Conservation (phyloP, 805 yeast genomes). For the Ogataea ganodermae region DNA sequence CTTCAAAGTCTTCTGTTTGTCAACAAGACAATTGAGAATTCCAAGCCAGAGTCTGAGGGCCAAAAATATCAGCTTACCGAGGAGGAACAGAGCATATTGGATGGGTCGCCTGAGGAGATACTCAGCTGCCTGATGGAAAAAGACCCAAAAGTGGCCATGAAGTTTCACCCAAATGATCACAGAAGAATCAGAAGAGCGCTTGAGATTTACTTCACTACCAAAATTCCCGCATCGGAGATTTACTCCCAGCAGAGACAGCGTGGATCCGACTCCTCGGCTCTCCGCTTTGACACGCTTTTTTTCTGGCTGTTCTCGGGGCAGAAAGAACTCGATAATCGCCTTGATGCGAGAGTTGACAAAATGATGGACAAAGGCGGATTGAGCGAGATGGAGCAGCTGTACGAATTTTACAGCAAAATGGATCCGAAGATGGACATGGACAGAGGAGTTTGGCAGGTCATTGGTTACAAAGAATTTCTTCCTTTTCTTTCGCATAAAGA, state of each 20-base stretch:
- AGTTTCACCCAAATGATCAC: constrained; percentile 90
- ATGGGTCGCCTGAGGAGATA: constrained; percentile 54
- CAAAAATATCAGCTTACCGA: constrained; percentile 28
- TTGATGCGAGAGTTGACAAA: constrained; percentile 78
- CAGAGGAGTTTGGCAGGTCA: constrained; percentile 89
- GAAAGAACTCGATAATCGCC: constrained; percentile 54
- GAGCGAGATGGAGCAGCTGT: constrained; percentile 66
- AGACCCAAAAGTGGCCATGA: constrained; percentile 75
- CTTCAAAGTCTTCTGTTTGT: constrained; percentile 73
- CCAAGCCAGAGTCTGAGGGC: constrained; percentile 20
- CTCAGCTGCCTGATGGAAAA: constrained; percentile 47
- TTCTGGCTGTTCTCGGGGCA: constrained; percentile 83
- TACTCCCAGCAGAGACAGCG: constrained; percentile 60
- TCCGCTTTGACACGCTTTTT: constrained; percentile 63
- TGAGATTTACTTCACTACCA: constrained; percentile 73
- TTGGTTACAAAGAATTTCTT: constrained; percentile 87
- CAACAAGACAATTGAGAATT: constrained; percentile 59
- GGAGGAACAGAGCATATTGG: constrained; percentile 45
- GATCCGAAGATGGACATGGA: constrained; percentile 52
- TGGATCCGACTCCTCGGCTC: constrained; percentile 44
- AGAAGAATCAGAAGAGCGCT: constrained; percentile 78
- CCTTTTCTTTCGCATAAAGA: constrained; percentile 47
- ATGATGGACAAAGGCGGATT: constrained; percentile 76
- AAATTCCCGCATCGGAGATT: constrained; percentile 66
- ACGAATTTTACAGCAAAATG: constrained; percentile 41